Evolutionary conservation across 257 asterid species (phyloP), one percentile per base, ranked within the genome.

Genomic region (Solanum peruvianum): DNA sequence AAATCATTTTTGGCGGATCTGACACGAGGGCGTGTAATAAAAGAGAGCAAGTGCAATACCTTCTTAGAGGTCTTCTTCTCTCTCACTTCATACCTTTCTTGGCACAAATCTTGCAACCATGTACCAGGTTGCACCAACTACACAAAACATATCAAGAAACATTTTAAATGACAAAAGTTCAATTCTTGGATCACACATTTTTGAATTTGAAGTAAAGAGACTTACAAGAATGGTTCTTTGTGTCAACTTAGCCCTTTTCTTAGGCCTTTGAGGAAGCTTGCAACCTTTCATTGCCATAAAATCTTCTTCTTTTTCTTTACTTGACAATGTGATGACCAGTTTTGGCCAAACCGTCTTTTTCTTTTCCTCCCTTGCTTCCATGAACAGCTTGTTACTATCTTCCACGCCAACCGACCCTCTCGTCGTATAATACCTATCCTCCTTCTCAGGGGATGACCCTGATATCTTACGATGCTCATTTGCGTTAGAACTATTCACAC

Each of bases 341-440:
- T 84, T 91, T 45, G 93, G 93, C 93, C 92, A 91, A 21, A 85
- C 89, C 47, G 88, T 14, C 91, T 82, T 90, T 49, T 87, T 90
- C 75, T 82, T 88, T 42, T 90, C 92, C 85, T 88, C 91, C 88
- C 81, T 88, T 66, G 93, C 91, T 85, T 92, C 90, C 39, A 87
- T 33, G 84, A 92, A 92, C 49, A 90, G 83, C 90, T 91, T 95
- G 89, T 88, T 86, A 62, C 88, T 88, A 87, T 95, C 99, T 12
- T 95, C 99, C 39, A 95, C 86, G 62, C 92, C 98, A 33, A 92
- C 94, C 1, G 97, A 92, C 21, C 97, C 96, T 87, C 99, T 92
- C 1, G 99, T 96, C 0, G 98, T 93, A 86, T 93, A 95, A 88
- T 94, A 94, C 86, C 98, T 90, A 70, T 96, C 99, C 90, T 96